Evolutionary conservation across 805 yeast species (phyloP), one percentile per base, ranked within the genome.

Genomic region (Schwanniomyces occidentalis): DNA sequence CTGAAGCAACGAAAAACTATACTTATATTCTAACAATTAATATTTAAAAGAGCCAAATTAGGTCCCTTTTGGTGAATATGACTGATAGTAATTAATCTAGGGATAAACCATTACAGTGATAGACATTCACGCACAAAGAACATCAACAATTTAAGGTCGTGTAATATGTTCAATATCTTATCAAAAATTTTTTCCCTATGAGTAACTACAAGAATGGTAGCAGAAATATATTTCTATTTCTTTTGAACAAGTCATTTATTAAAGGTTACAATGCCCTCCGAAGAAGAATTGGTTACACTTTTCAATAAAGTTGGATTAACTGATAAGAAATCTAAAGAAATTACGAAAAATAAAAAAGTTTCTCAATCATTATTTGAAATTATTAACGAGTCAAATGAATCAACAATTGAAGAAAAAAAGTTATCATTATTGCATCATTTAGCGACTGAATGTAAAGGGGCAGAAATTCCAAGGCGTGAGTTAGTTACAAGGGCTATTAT

Each of bases 311-410:
- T 82, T 38, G 95, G 95, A 9, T 78, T 85, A 46, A 78, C 75
- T 48, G 91, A 83, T 12, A 70, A 78, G 48, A 87, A 86, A 58
- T 71, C 85, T 40, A 76, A 79, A 32, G 98, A 93, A 54, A 82
- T 89, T 38, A 60, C 79, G 37, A 91, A 88, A 60, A 91, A 93
- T 67, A 80, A 81, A 56, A 90, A 90, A 60, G 95, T 90, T 25
- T 76, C 91, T 12, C 67, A 69, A 25, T 77, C 95, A 1, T 71
- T 93, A 34, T 72, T 69, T 19, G 75, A 75, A 23, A 73, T 89
- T 40, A 69, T 85, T 16, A 78, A 76, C 34, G 65, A 74, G 15
- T 32, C 51, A 16, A 30, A 36, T 17, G 51, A 51, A 23, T 41
- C 56, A 32, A 52, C 65, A 20, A 57, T 78, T 46, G 84, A 80